Percentiles rank a stretch among this genome's conserved stretches.
Conservation (phyloP, 2,329 filamentous ascomycete genomes). For the Verticillium klebahnii region DNA sequence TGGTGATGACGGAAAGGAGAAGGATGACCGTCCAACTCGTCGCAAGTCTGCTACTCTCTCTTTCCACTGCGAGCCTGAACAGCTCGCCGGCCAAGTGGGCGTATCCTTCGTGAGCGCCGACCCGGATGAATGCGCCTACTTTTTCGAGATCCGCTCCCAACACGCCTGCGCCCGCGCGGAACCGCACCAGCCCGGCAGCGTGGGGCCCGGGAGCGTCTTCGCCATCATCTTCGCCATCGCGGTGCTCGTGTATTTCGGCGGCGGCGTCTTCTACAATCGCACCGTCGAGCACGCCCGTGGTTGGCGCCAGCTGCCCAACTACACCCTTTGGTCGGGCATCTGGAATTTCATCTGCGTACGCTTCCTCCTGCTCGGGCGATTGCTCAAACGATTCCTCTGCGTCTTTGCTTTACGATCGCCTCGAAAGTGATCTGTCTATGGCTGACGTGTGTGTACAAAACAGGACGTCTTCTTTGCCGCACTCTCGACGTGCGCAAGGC, state of each 20-base stretch:
- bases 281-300: constrained; percentile 91
- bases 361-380: constrained; percentile 28
- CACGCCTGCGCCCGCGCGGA: constrained; percentile 70
- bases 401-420: constrained; percentile 10
- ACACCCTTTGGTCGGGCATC: constrained; percentile 85
- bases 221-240: constrained; percentile 76
- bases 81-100: constrained; percentile 60
- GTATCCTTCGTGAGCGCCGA: constrained; percentile 80
- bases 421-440: constrained; percentile 13
- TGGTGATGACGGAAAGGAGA: constrained; percentile 21
- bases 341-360: constrained; percentile 78
- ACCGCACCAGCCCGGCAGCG: constrained; percentile 67
- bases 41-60: constrained; percentile 84
- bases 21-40: constrained; percentile 32
- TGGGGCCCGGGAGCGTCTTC: constrained; percentile 74
- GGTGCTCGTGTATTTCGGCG: constrained; percentile 81
- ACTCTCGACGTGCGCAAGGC: constrained; percentile 64
- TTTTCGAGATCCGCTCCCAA: constrained; percentile 85
- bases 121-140: constrained; percentile 88
- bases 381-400: constrained; percentile 5
- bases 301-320: constrained; percentile 94
- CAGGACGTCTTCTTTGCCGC: constrained; percentile 64
- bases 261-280: constrained; percentile 92
- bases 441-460: not conserved
- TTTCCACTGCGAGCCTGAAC: constrained; percentile 86